Percentiles rank a stretch among this genome's conserved stretches.
Evolutionary conservation across 768 basidiomycete species (phyloP).

Genomic region (Fomitopsis pulvina): DNA sequence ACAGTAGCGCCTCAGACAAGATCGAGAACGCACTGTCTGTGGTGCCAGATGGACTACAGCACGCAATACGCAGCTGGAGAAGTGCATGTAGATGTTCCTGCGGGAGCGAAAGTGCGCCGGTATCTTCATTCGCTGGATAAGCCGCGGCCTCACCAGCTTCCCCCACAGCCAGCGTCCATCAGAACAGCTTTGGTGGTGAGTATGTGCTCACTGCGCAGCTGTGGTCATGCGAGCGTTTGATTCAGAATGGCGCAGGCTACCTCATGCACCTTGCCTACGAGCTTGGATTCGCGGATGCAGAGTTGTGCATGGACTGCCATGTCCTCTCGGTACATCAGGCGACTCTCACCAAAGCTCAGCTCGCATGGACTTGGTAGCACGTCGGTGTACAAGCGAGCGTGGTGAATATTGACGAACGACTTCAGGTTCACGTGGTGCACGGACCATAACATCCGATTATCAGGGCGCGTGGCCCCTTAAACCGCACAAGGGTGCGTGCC

Average conservation of each 20-base stretch:
- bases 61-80: constrained; percentile 65
- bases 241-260: too few species aligned
- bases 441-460: constrained; percentile 32
- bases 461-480: constrained; percentile 61
- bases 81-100: constrained; percentile 76
- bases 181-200: constrained; percentile 74
- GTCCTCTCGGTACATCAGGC: constrained; percentile 73
- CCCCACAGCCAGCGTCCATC: constrained; percentile 59
- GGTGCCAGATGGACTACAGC: constrained; percentile 71
- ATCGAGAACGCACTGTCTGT: constrained; percentile 44
- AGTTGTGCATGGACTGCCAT: constrained; percentile 56
- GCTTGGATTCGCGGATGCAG: constrained; percentile 69
- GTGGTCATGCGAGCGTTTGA: not conserved
- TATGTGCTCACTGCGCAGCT: not conserved
- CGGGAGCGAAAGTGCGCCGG: constrained; percentile 80
- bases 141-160: constrained; percentile 7
- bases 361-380: constrained; percentile 41
- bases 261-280: constrained; percentile 68
- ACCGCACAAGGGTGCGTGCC: constrained; percentile 58
- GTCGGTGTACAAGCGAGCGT: constrained; percentile 70
- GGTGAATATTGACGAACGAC: constrained; percentile 66
- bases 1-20: constrained; percentile 24
- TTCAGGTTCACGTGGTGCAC: too few species aligned
- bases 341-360: too few species aligned
- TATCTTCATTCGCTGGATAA: too few species aligned